Conservation (phyloP, 73 alveolate genomes). For the Paramecium octaurelia region DNA sequence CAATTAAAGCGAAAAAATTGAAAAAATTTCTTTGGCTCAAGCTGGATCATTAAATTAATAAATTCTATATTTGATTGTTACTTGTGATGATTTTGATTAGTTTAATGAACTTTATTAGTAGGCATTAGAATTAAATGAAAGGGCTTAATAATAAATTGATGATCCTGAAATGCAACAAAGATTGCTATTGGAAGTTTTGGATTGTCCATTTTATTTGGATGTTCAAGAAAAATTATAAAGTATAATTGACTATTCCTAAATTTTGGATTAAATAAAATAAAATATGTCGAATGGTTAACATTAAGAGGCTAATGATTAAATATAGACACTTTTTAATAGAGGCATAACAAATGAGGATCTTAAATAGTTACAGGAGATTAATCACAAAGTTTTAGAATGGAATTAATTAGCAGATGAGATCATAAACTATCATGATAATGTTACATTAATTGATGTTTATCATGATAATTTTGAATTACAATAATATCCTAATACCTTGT, state of each 20-base stretch:
- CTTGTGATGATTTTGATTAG: slow-evolving; percentile 13
- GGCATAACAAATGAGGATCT: slow-evolving; percentile 16
- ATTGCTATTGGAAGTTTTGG: neutral
- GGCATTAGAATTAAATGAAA: slow-evolving; percentile 27
- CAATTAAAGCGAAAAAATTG: neutral
- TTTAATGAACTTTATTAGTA: neutral
- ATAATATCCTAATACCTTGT: neutral
- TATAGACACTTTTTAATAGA: neutral
- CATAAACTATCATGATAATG: neutral
- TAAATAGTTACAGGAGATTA: neutral
- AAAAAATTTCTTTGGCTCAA: neutral
- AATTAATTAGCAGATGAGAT: neutral
- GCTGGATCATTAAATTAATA: neutral
- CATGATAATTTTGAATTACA: neutral
- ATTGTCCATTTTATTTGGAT: slow-evolving; percentile 44
- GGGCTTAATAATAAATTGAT: neutral
- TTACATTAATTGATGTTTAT: slow-evolving; percentile 6
- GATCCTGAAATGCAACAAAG: neutral
- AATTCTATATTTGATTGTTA: neutral
- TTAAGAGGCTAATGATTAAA: neutral
- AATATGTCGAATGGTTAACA: neutral
- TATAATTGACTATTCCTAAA: neutral
- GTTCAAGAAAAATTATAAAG: neutral
- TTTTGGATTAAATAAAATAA: neutral
- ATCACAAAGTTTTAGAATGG: slow-evolving; percentile 1